Percentiles rank a stretch among this genome's conserved stretches.
phyloP scores from a whole-genome alignment of 139 green algal species.

The Mychonastes homosphaera region DNA sequence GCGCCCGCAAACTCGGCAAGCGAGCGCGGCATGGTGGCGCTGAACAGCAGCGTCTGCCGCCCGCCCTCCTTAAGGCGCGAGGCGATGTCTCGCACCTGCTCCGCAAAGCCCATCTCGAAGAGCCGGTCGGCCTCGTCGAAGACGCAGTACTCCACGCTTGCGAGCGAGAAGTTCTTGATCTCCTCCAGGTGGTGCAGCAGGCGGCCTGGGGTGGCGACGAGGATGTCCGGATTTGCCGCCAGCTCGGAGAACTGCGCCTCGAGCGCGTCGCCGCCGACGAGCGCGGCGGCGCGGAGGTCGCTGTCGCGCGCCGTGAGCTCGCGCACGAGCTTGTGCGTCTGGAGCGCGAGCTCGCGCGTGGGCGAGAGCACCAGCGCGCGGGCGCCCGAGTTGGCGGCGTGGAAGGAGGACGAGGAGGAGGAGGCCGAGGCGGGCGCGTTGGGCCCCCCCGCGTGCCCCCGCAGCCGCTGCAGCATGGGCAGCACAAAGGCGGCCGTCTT shows the following conservation, averaged over 20 bases:
- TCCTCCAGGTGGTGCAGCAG: constrained; percentile 87
- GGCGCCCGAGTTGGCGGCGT: constrained; percentile 65
- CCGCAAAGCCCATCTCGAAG: constrained; percentile 96
- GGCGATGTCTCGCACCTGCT: constrained; percentile 79
- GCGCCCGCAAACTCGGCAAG: constrained; percentile 89
- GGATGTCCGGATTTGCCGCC: constrained; percentile 79
- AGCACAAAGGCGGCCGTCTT: constrained; percentile 96
- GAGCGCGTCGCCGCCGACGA: constrained; percentile 95
- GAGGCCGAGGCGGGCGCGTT: not conserved
- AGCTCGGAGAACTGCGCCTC: constrained; percentile 91
- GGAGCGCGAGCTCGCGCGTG: constrained; percentile 74
- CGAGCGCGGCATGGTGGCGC: constrained; percentile 76
- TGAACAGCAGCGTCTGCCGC: constrained; percentile 93
- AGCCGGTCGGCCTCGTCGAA: constrained; percentile 94
- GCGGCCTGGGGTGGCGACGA: constrained; percentile 90
- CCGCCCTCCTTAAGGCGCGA: constrained; percentile 39
- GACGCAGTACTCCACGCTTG: constrained; percentile 64
- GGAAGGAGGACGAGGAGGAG: constrained; percentile 24
- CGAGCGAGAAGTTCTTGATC: constrained; percentile 62
- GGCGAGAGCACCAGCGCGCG: constrained; percentile 80
- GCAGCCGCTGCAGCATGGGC: constrained; percentile 57
- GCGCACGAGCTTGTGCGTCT: constrained; percentile 69
- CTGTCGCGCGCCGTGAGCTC: constrained; percentile 54
- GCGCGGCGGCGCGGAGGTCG: constrained; percentile 62
- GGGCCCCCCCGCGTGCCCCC: not conserved